Evolutionary conservation across 176 grass and related monocot species (phyloP).

Genomic region (Musa schizocarpa): DNA sequence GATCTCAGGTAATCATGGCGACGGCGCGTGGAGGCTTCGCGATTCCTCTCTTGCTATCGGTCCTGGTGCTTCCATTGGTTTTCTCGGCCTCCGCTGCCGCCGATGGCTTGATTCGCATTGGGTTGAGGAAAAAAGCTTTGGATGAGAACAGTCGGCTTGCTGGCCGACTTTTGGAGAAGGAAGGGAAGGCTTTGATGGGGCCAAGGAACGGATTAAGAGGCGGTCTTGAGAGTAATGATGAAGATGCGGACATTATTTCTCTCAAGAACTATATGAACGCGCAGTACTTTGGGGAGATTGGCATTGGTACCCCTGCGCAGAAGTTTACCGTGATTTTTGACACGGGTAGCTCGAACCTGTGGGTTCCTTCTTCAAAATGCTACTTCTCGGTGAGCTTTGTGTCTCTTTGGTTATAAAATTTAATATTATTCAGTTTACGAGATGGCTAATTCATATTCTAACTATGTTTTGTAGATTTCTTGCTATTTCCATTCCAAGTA

Average conservation of each 20-base stretch:
- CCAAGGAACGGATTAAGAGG: constrained; percentile 12
- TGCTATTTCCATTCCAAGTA: constrained; percentile 88
- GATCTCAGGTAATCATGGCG: constrained; percentile 33
- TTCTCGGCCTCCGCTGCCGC: constrained; percentile 24
- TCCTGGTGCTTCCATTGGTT: constrained; percentile 28
- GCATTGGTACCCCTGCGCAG: constrained; percentile 62
- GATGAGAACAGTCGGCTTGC: constrained; percentile 40
- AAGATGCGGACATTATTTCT: constrained; percentile 45
- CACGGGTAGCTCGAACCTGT: constrained; percentile 96
- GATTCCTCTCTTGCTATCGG: constrained; percentile 27
- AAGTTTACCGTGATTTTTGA: constrained; percentile 98
- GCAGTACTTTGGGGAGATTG: constrained; percentile 94
- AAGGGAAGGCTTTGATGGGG: constrained; percentile 8
- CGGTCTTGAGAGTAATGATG: constrained; percentile 16
- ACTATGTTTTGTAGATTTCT: constrained; percentile 44
- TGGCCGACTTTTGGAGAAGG: constrained; percentile 27
- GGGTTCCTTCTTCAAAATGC: constrained; percentile 93
- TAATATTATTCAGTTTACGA: background rate
- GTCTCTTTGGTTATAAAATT: background rate
- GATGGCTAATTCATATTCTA: background rate
- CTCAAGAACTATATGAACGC: constrained; percentile 99
- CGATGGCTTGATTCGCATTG: constrained; percentile 54
- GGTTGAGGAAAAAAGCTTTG: constrained; percentile 54
- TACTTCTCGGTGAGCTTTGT: constrained; percentile 64
- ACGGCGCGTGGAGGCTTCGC: constrained; percentile 19